Percentiles rank a stretch among this genome's conserved stretches.
Conservation (phyloP, 2,329 filamentous ascomycete species). For the Claviceps sp. region DNA sequence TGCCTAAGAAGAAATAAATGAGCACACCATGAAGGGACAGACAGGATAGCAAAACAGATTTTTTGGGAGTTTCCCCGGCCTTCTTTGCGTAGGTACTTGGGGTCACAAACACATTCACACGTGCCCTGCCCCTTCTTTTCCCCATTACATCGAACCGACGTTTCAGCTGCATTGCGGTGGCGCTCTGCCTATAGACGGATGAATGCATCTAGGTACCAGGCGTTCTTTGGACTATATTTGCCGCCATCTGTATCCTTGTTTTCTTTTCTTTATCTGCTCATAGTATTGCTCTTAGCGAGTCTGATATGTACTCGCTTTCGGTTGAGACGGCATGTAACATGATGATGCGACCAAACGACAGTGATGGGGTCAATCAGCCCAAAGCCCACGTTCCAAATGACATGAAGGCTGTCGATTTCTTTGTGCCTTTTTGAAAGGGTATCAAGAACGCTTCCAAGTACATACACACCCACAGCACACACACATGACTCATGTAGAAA, state of each 20-base stretch:
- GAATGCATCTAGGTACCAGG: neutral
- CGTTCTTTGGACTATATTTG: neutral
- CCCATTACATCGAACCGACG: no score
- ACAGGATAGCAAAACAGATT: neutral
- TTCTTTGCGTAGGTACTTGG: neutral
- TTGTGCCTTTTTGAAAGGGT: no score
- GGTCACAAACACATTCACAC: no score
- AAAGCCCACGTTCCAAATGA: neutral
- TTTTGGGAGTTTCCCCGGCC: neutral
- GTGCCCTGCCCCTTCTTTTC: neutral
- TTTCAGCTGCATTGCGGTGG: constrained; percentile 4
- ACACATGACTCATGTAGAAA: no score
- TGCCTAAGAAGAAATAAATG: constrained; percentile 11
- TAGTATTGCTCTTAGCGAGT: neutral
- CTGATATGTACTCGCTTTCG: neutral
- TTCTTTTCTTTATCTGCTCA: neutral
- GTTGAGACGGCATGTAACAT: neutral
- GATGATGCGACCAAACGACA: neutral
- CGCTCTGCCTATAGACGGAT: constrained; percentile 1
- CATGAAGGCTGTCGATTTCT: neutral
- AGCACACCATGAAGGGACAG: neutral
- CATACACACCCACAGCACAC: no score
- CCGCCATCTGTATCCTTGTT: neutral
- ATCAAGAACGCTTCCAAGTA: no score
- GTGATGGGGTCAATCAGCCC: neutral